Percentiles rank a stretch among this genome's conserved stretches.
These are phyloP conservation scores for Cyberlindnera euphorbiae DNA, from an alignment of 805 yeast genomes.

Conservation along the genomic window DNA sequence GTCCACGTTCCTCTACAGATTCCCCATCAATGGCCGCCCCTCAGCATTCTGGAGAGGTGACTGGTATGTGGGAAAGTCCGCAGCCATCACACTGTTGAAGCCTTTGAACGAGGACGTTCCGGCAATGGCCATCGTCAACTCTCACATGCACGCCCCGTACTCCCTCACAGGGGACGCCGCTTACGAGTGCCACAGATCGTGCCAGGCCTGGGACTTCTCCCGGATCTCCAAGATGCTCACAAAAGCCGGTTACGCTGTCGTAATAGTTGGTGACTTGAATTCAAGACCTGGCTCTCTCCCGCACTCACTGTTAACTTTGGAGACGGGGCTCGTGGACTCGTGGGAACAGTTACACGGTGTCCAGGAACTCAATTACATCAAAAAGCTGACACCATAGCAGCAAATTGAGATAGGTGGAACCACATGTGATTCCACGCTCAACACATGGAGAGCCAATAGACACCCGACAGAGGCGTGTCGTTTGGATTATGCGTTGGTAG, in stretches of 20 bases:
- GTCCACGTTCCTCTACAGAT: slow-evolving; percentile 72
- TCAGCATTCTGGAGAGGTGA: slow-evolving; percentile 93
- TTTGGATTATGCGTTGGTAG: slow-evolving; percentile 84
- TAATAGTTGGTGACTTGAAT: slow-evolving; percentile 91
- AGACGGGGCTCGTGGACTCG: slow-evolving; percentile 70
- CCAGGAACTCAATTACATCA: slow-evolving; percentile 37
- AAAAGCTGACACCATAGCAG: slow-evolving; percentile 43
- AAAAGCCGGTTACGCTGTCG: slow-evolving; percentile 75
- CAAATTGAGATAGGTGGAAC: slow-evolving; percentile 76
- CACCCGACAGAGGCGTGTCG: slow-evolving; percentile 53
- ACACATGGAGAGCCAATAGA: slow-evolving; percentile 68
- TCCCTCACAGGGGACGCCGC: slow-evolving; percentile 79
- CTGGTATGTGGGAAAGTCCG: slow-evolving; percentile 93
- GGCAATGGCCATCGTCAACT: slow-evolving; percentile 75
- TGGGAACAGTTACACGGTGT: slow-evolving; percentile 70
- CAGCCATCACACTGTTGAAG: slow-evolving; percentile 65
- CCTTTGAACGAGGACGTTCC: slow-evolving; percentile 42
- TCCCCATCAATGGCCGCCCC: slow-evolving; percentile 92
- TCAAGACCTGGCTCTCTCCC: slow-evolving; percentile 85
- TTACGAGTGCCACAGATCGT: slow-evolving; percentile 82
- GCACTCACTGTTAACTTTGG: slow-evolving; percentile 61
- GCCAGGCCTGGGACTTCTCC: slow-evolving; percentile 96
- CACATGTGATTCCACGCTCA: slow-evolving; percentile 83
- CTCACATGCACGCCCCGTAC: slow-evolving; percentile 98
- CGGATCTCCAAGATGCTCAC: slow-evolving; percentile 55